Base-by-base conservation (phyloP, 257 asterid species). In the Asclepias syriaca region DNA sequence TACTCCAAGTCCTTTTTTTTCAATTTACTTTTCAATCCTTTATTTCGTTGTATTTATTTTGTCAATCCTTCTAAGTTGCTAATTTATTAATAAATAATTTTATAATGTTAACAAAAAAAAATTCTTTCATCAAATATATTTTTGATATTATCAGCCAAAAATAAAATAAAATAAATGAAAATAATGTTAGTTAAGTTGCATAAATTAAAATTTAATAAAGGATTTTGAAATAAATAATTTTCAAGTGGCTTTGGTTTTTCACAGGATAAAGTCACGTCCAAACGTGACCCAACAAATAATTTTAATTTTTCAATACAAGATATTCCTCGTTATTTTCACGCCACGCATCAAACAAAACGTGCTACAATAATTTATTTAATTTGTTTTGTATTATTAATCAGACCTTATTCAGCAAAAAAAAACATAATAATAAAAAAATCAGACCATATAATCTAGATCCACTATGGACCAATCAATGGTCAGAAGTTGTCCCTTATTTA, bases 311-410 rank as follows among this genome's bases (percentile, higher is more conserved):
- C 0, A 37, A 1, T 14, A 11, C 21, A 6, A 74, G 67, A 57
- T 39, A 40, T 34, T 37, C 46, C 56, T 56, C 34, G 71, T 68
- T 56, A 37, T 59, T 77, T 70, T 67, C 78, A 74, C 45, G 79
- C 56, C 65, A 14, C 61, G 64, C 67, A 71, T 70, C 72, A 21
- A 74, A 46, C 77, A 76, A 72, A 72, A 78, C 81, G 81, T 82
- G 73, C 75, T 45, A 39, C 51, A 65, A 61, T 65, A 68, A 40
- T 72, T 40, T 75, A 13, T 8, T 66, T 2, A 46, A 45, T 9
- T 43, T 43, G 7, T 8, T 21, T 54, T 65, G 45, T 71, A 13
- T 15, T 6, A 57, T 46, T 6, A 46, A 18, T 29, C 6, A 0
- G 27, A 57, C 19, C 13, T 53, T 21, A n/a, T n/a, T n/a, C n/a